A percentile compares a stretch with the other conserved stretches of the same genome.
Evolutionary conservation across 768 basidiomycete species (phyloP).

Genomic region (Macrocybe gigantea): DNA sequence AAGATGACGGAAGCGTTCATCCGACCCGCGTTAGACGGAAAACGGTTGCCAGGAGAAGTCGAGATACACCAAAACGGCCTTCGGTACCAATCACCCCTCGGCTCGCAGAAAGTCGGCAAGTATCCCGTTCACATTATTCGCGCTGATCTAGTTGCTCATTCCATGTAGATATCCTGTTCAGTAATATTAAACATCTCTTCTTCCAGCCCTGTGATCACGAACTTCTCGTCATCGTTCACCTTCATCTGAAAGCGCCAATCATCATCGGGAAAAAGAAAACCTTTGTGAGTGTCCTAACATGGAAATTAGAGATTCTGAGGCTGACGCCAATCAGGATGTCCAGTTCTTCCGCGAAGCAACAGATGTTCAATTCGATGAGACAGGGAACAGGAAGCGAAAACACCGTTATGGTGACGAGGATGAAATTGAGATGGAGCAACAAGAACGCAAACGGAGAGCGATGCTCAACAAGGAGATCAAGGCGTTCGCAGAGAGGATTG

Average conservation of each 20-base stretch:
- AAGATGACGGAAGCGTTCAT: conserved; percentile 91
- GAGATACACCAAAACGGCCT: conserved; percentile 98
- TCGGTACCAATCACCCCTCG: conserved; percentile 81
- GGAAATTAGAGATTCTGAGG: conserved; percentile 1
- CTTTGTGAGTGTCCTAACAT: conserved; percentile 48
- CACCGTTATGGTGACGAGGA: conserved; percentile 98
- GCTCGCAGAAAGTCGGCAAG: conserved; percentile 87
- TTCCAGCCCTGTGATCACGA: conserved; percentile 99
- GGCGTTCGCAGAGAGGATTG: conserved; percentile 86
- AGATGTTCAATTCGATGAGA: conserved; percentile 97
- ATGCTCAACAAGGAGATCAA: conserved; percentile 93
- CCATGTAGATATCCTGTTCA: conserved; percentile 79
- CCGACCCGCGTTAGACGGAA: conserved; percentile 90
- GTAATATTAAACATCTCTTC: conserved; percentile 96
- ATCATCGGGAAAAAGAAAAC: conserved; percentile 99
- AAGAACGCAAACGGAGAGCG: conserved; percentile 86
- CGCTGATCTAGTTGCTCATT: not conserved
- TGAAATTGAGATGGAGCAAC: conserved; percentile 98
- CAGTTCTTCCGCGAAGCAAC: conserved; percentile 98
- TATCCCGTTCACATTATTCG: conserved; percentile 4
- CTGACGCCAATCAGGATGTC: conserved; percentile 57
- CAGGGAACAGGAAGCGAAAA: conserved; percentile 97
- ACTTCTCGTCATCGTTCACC: conserved; percentile 87
- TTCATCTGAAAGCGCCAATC: conserved; percentile 92
- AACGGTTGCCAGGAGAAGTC: conserved; percentile 93